Evolutionary conservation across 1,284 basidiomycete genomes (phyloP).

Genomic region (Melampsora larici-populina): DNA sequence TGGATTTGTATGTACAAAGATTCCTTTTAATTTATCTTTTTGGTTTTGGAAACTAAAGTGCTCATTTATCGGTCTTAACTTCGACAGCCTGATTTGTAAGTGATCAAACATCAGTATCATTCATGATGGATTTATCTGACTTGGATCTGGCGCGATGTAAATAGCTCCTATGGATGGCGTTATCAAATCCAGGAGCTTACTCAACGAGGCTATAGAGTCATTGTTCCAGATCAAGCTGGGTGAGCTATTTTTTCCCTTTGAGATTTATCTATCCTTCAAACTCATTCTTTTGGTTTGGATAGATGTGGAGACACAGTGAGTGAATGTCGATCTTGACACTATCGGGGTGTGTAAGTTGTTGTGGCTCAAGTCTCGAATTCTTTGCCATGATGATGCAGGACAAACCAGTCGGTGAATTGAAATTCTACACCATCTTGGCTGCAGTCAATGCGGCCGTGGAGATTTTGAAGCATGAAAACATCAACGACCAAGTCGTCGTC

Average conservation of each 20-base stretch:
- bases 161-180: conserved; percentile 1
- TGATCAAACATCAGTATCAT: too few species aligned
- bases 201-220: conserved; percentile 1
- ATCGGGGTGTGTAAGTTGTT: background rate
- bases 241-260: background rate
- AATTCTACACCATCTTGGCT: background rate
- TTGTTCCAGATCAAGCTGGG: conserved; percentile 4
- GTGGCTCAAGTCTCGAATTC: too few species aligned
- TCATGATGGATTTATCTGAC: too few species aligned
- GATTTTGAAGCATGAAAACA: background rate
- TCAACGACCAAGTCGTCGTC: background rate
- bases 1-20: too few species aligned
- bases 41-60: too few species aligned
- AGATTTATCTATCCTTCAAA: background rate
- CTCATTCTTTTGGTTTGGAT: background rate
- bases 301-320: background rate
- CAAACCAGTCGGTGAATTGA: background rate
- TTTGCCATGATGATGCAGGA: background rate
- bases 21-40: too few species aligned
- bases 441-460: background rate
- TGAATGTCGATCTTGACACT: background rate
- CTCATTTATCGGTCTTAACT: too few species aligned
- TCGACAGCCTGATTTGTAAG: too few species aligned
- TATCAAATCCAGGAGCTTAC: background rate
- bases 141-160: too few species aligned